Evolutionary conservation across 805 yeast species (phyloP).

Genomic region (Yamadazyma kitorensis): DNA sequence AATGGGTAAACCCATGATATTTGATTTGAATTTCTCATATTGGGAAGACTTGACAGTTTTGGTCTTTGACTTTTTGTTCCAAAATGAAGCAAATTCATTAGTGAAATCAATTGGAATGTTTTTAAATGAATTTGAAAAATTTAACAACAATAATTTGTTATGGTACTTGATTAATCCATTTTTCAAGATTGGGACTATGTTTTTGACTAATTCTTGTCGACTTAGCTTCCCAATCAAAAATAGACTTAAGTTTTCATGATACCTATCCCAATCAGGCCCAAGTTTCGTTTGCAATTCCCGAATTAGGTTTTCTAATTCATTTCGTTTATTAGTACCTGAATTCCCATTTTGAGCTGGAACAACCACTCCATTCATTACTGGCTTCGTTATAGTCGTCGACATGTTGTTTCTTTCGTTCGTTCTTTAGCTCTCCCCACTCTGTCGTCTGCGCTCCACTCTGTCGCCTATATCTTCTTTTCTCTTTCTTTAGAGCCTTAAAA

Average conservation of each 20-base stretch:
- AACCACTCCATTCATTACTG: neutral
- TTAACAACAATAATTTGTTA: constrained; percentile 76
- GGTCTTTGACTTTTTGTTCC: constrained; percentile 48
- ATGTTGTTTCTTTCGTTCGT: neutral
- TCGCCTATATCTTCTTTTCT: no score
- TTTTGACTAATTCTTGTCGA: constrained; percentile 64
- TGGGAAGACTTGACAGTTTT: constrained; percentile 60
- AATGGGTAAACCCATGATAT: constrained; percentile 80
- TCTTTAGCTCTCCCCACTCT: no score
- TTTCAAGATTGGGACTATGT: constrained; percentile 53
- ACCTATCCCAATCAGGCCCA: constrained; percentile 83
- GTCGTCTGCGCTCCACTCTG: no score
- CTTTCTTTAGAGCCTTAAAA: neutral
- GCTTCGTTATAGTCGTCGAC: neutral
- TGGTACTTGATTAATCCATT: constrained; percentile 58
- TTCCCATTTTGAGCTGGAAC: neutral
- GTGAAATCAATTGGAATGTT: constrained; percentile 64
- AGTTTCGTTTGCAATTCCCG: constrained; percentile 67
- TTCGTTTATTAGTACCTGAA: constrained; percentile 18
- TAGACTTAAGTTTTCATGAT: constrained; percentile 72
- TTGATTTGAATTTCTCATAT: constrained; percentile 77
- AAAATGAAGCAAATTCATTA: constrained; percentile 40
- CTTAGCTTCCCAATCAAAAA: constrained; percentile 80
- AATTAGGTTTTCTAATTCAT: constrained; percentile 49
- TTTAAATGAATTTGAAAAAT: constrained; percentile 78